Evolutionary conservation across 2,329 filamentous ascomycete genomes (phyloP).

Genomic region (Calonectria pseudoreteaudii): DNA sequence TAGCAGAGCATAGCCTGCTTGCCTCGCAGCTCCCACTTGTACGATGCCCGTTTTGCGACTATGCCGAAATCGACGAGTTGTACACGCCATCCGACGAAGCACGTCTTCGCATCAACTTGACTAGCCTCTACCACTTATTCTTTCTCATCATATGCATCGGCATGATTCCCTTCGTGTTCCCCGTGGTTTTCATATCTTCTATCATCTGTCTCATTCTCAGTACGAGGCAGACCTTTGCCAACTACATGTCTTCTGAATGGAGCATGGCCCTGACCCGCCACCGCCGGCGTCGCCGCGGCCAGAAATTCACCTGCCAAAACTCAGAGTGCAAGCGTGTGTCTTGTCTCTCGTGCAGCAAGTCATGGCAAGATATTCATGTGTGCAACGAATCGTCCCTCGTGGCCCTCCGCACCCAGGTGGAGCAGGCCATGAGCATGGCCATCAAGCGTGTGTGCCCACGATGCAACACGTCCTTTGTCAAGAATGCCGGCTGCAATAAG

Average conservation of each 20-base stretch:
- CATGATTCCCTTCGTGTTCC: slow-evolving; percentile 67
- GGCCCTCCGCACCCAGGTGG: slow-evolving; percentile 87
- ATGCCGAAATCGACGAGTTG: slow-evolving; percentile 87
- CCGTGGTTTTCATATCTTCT: slow-evolving; percentile 61
- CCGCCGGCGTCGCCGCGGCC: slow-evolving; percentile 76
- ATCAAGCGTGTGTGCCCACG: slow-evolving; percentile 95
- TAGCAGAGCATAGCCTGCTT: slow-evolving; percentile 80
- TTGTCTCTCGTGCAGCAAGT: slow-evolving; percentile 84
- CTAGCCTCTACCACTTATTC: slow-evolving; percentile 59
- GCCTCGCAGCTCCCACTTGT: slow-evolving; percentile 81
- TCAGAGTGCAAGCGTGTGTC: slow-evolving; percentile 76
- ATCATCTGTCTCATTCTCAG: slow-evolving; percentile 58
- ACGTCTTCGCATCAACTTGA: slow-evolving; percentile 67
- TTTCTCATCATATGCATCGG: slow-evolving; percentile 66
- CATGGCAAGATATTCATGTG: slow-evolving; percentile 88
- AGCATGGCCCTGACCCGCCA: slow-evolving; percentile 73
- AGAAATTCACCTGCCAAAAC: slow-evolving; percentile 82
- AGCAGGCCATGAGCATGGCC: slow-evolving; percentile 92
- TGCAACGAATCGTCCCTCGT: slow-evolving; percentile 88
- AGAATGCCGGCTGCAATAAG: slow-evolving; percentile 95
- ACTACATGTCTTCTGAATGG: slow-evolving; percentile 60
- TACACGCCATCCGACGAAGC: slow-evolving; percentile 70
- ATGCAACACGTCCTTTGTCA: slow-evolving; percentile 93
- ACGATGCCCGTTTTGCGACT: slow-evolving; percentile 90
- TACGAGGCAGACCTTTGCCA: slow-evolving; percentile 56